Percentiles rank a stretch among this genome's conserved stretches.
Conservation (phyloP, 2,329 filamentous ascomycete species). For the Aspergillus sp. region DNA sequence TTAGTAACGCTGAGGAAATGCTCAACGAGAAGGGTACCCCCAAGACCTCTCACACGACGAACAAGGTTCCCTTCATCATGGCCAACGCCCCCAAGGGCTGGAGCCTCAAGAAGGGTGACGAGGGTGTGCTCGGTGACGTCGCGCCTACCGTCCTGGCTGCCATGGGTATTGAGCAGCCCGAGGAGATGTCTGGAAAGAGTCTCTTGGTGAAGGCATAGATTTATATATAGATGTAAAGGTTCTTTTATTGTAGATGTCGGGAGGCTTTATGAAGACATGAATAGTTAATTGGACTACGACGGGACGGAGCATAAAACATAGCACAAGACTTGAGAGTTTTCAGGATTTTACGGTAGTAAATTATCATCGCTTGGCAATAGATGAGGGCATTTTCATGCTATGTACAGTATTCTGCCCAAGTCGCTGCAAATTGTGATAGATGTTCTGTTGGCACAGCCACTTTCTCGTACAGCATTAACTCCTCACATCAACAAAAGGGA, state of each 20-base stretch:
- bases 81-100: slow-evolving; percentile 90
- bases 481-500: too few relatives aligned
- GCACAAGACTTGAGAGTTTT: background rate
- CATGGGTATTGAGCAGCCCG: slow-evolving; percentile 87
- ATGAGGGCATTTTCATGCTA: too few relatives aligned
- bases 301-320: slow-evolving; percentile 6
- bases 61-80: slow-evolving; percentile 98
- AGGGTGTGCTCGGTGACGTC: slow-evolving; percentile 93
- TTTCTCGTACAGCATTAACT: too few relatives aligned
- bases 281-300: slow-evolving; percentile 7
- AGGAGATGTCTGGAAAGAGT: slow-evolving; percentile 86
- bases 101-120: slow-evolving; percentile 65
- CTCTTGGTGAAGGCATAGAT: slow-evolving; percentile 68
- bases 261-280: slow-evolving; percentile 22
- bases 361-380: too few relatives aligned
- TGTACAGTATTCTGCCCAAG: too few relatives aligned
- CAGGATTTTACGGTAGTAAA: too few relatives aligned
- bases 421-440: too few relatives aligned
- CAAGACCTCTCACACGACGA: slow-evolving; percentile 96
- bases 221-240: slow-evolving; percentile 16
- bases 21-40: slow-evolving; percentile 92
- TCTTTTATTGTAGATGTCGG: slow-evolving; percentile 17
- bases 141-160: slow-evolving; percentile 87
- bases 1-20: slow-evolving; percentile 94
- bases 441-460: too few relatives aligned